A percentile compares a stretch with the other conserved stretches of the same genome.
Evolutionary conservation across 192 early-diverging fungal species (phyloP).

Genomic region (Coemansia sp.): DNA sequence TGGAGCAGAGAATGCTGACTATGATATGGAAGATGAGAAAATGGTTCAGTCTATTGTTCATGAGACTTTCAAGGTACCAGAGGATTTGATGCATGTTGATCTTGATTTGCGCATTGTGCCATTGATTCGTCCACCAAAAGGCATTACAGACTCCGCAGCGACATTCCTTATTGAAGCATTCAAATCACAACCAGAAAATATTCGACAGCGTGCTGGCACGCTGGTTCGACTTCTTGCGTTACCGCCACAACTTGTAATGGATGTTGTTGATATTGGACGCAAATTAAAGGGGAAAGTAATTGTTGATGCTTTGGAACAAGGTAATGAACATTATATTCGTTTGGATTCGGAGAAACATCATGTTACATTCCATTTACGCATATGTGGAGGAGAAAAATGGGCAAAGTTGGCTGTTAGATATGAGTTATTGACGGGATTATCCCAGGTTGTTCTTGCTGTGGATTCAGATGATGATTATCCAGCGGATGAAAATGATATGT

Average conservation of each 20-base stretch:
- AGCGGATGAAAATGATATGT: neutral
- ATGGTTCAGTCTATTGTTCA: conserved; percentile 16
- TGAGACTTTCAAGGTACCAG: conserved; percentile 30
- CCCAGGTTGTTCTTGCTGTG: conserved; percentile 10
- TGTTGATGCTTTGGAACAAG: conserved; percentile 18
- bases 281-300: conserved; percentile 23
- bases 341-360: conserved; percentile 17
- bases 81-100: conserved; percentile 35
- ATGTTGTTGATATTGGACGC: conserved; percentile 28
- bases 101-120: conserved; percentile 49
- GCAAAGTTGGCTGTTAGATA: conserved; percentile 23
- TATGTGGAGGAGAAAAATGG: conserved; percentile 15
- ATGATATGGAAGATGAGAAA: conserved; percentile 9
- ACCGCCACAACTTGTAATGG: conserved; percentile 49
- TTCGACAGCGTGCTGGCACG: conserved; percentile 36
- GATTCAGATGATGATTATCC: neutral
- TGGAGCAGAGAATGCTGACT: neutral
- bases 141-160: conserved; percentile 41
- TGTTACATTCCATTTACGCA: conserved; percentile 22
- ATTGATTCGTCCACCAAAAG: conserved; percentile 45
- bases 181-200: conserved; percentile 25
- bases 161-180: conserved; percentile 22
- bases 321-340: conserved; percentile 28
- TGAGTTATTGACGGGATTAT: conserved; percentile 27
- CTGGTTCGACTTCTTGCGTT: conserved; percentile 43